These are phyloP conservation scores for Lactarius hengduanensis DNA, from an alignment of 768 basidiomycete genomes.

Conservation along the genomic window DNA sequence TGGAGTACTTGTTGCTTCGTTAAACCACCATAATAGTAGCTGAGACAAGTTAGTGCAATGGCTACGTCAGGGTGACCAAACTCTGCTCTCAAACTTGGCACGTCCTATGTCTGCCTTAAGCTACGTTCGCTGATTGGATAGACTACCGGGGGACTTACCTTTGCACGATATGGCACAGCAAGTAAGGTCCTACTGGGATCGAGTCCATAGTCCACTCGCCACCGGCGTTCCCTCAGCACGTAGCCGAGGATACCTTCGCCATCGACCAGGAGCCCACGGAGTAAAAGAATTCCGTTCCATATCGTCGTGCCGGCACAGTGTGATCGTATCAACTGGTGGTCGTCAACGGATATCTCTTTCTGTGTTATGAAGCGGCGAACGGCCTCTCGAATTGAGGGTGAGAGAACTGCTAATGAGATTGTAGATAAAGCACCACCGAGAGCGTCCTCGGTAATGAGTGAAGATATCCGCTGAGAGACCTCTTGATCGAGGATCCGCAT, in stretches of 20 bases:
- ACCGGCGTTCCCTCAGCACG: slow-evolving; percentile 41
- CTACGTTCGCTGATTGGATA: neutral
- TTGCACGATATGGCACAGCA: slow-evolving; percentile 53
- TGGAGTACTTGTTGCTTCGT: slow-evolving; percentile 38
- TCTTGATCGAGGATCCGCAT: slow-evolving; percentile 9
- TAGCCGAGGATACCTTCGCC: slow-evolving; percentile 40
- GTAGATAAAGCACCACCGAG: neutral
- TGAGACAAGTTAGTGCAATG: slow-evolving; percentile 45
- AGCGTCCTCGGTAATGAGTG: slow-evolving; percentile 9
- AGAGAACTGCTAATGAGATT: neutral
- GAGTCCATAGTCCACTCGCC: slow-evolving; percentile 53
- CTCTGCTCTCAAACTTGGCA: slow-evolving; percentile 45
- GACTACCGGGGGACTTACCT: neutral
- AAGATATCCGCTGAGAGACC: neutral
- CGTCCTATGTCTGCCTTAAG: slow-evolving; percentile 35
- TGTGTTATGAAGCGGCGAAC: slow-evolving; percentile 10
- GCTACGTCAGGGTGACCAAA: slow-evolving; percentile 54
- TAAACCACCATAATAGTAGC: slow-evolving; percentile 50
- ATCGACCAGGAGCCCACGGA: slow-evolving; percentile 45
- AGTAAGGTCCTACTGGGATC: slow-evolving; percentile 43
- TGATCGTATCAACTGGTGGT: neutral
- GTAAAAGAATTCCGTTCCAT: slow-evolving; percentile 43
- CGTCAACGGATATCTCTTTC: neutral
- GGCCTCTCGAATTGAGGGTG: neutral
- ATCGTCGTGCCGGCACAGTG: slow-evolving; percentile 14